Evolutionary conservation across 2,329 filamentous ascomycete genomes (phyloP).

Genomic region (Phialocephala sp.): DNA sequence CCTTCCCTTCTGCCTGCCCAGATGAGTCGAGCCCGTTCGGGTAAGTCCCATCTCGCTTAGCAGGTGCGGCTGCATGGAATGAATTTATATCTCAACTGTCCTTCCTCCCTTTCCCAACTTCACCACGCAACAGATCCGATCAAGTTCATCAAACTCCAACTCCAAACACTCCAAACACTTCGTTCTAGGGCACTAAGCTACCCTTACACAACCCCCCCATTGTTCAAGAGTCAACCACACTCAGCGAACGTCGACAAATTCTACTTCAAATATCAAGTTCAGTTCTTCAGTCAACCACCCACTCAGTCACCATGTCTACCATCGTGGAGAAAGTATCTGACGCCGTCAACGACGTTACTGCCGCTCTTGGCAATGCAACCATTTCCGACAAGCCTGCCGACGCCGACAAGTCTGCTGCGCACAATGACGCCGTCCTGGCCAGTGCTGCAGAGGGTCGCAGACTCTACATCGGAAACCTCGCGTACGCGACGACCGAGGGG

Average conservation of each 20-base stretch:
- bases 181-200: constrained; percentile 87
- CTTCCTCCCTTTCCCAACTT: constrained; percentile 33
- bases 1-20: background rate
- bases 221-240: constrained; percentile 69
- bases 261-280: constrained; percentile 50
- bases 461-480: constrained; percentile 99
- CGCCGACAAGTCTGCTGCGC: constrained; percentile 49
- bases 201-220: constrained; percentile 73
- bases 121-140: constrained; percentile 40
- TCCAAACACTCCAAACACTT: constrained; percentile 43
- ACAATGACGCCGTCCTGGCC: constrained; percentile 91
- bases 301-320: constrained; percentile 79
- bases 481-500: constrained; percentile 99
- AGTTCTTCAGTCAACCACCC: constrained; percentile 54
- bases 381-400: constrained; percentile 56
- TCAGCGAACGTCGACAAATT: constrained; percentile 50
- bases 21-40: too few relatives aligned
- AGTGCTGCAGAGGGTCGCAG: constrained; percentile 98
- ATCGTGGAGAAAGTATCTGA: constrained; percentile 72
- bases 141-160: constrained; percentile 40
- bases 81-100: constrained; percentile 38
- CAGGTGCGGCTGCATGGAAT: constrained; percentile 30
- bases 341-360: constrained; percentile 77
- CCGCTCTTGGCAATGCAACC: constrained; percentile 68
- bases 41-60: constrained; percentile 25